phyloP scores from a whole-genome alignment of 805 yeast species.

The Teunomyces gatunensis region DNA sequence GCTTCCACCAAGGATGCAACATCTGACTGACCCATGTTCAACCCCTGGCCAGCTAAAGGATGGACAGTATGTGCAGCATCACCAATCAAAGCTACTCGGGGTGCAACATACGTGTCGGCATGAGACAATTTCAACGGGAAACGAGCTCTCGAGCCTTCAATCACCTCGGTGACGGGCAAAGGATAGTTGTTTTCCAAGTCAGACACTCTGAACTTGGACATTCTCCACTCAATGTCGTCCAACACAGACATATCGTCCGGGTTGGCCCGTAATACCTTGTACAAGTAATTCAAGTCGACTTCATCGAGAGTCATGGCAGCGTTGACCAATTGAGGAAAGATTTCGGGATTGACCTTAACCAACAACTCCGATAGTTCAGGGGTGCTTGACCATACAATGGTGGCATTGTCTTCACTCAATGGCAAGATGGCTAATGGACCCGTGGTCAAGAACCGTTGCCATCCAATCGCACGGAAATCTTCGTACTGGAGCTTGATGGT shows the following conservation, averaged over 20 bases:
- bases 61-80: slow-evolving; percentile 98
- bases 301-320: slow-evolving; percentile 82
- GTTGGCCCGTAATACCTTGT: slow-evolving; percentile 35
- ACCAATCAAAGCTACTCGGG: slow-evolving; percentile 89
- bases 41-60: slow-evolving; percentile 96
- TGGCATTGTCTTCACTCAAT: slow-evolving; percentile 80
- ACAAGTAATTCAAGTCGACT: slow-evolving; percentile 73
- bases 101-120: slow-evolving; percentile 83
- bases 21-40: slow-evolving; percentile 96
- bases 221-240: slow-evolving; percentile 75
- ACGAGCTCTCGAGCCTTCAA: slow-evolving; percentile 68
- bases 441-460: slow-evolving; percentile 88
- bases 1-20: slow-evolving; percentile 69
- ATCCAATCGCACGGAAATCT: slow-evolving; percentile 71
- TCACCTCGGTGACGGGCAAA: slow-evolving; percentile 56
- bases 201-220: slow-evolving; percentile 38
- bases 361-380: slow-evolving; percentile 69
- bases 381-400: slow-evolving; percentile 90
- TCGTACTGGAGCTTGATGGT: slow-evolving; percentile 74
- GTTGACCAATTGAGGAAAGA: slow-evolving; percentile 70
- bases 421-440: slow-evolving; percentile 95
- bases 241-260: slow-evolving; percentile 48
- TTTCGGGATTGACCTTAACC: slow-evolving; percentile 53
- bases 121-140: slow-evolving; percentile 89
- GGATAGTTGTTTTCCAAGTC: slow-evolving; percentile 65